Percentiles rank a stretch among this genome's conserved stretches.
phyloP scores from a whole-genome alignment of 1,284 basidiomycete species.

The Boletus albobrunnescens region DNA sequence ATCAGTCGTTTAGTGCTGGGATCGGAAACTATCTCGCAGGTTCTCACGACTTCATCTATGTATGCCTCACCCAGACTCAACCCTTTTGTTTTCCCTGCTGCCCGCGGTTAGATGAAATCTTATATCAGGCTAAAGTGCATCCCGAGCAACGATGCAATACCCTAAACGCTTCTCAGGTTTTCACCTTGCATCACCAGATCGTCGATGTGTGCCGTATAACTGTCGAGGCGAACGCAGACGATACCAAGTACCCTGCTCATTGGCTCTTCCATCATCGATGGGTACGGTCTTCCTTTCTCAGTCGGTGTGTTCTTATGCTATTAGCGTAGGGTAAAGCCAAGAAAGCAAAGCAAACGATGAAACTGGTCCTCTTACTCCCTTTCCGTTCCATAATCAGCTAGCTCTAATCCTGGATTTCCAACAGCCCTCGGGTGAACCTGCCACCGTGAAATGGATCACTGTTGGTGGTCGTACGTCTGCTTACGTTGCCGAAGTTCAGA shows the following conservation, averaged over 20 bases:
- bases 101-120: conserved; percentile 58
- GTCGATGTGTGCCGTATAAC: conserved; percentile 59
- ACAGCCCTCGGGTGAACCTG: conserved; percentile 66
- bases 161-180: conserved; percentile 50
- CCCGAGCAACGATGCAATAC: conserved; percentile 68
- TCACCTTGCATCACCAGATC: conserved; percentile 54
- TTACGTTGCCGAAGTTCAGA: conserved; percentile 66
- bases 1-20: conserved; percentile 79
- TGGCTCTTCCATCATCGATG: conserved; percentile 75
- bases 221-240: conserved; percentile 72
- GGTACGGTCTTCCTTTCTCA: conserved; percentile 38
- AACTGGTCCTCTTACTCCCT: conserved; percentile 43
- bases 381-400: conserved; percentile 4
- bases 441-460: conserved; percentile 74
- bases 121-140: conserved; percentile 76
- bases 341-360: conserved; percentile 49
- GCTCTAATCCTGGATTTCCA: conserved; percentile 2
- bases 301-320: conserved; percentile 8
- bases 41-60: conserved; percentile 18
- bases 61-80: not conserved
- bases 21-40: conserved; percentile 86
- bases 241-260: conserved; percentile 61
- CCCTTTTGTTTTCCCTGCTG: not conserved
- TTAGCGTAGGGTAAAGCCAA: conserved; percentile 67
- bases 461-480: conserved; percentile 82